phyloP scores from a whole-genome alignment of 106 monocot genomes.

The Triglochin maritima region DNA sequence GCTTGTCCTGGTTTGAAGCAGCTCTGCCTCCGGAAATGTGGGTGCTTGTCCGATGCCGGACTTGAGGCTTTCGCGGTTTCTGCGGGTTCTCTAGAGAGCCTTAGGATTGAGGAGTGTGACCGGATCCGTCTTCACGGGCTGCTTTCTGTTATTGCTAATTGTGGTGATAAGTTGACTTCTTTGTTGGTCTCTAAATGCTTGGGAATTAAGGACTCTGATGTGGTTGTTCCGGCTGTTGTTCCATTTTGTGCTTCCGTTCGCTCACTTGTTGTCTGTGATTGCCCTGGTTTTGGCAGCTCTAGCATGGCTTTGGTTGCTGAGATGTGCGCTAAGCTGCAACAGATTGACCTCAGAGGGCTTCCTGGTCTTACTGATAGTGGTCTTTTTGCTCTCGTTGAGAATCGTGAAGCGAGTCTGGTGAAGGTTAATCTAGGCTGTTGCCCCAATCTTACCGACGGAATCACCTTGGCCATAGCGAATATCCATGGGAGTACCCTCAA shows the following conservation, averaged over 20 bases:
- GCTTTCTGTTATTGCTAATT: slow-evolving; percentile 24
- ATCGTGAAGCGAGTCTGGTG: slow-evolving; percentile 26
- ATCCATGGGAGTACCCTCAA: slow-evolving; percentile 44
- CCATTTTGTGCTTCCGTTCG: slow-evolving; percentile 37
- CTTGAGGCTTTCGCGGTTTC: slow-evolving; percentile 25
- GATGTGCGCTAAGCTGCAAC: slow-evolving; percentile 45
- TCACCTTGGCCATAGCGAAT: slow-evolving; percentile 31
- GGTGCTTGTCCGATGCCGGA: slow-evolving; percentile 42
- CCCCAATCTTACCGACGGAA: slow-evolving; percentile 47
- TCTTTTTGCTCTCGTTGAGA: slow-evolving; percentile 39
- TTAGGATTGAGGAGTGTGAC: slow-evolving; percentile 64
- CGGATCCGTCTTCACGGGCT: slow-evolving; percentile 44
- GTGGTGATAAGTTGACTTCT: slow-evolving; percentile 27
- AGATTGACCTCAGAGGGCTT: slow-evolving; percentile 50
- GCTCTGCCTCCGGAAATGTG: slow-evolving; percentile 24
- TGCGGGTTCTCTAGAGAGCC: slow-evolving; percentile 30
- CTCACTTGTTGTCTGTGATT: slow-evolving; percentile 43
- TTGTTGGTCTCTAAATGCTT: slow-evolving; percentile 50
- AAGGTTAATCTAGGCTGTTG: slow-evolving; percentile 57
- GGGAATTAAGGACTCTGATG: slow-evolving; percentile 41
- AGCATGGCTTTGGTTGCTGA: slow-evolving; percentile 45
- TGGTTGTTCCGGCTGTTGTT: slow-evolving; percentile 16
- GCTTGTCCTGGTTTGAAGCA: slow-evolving; percentile 49
- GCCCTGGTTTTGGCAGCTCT: slow-evolving; percentile 46
- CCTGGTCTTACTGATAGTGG: slow-evolving; percentile 43